Conservation (phyloP, 2,329 filamentous ascomycete species). For the Xylariaceae sp. region DNA sequence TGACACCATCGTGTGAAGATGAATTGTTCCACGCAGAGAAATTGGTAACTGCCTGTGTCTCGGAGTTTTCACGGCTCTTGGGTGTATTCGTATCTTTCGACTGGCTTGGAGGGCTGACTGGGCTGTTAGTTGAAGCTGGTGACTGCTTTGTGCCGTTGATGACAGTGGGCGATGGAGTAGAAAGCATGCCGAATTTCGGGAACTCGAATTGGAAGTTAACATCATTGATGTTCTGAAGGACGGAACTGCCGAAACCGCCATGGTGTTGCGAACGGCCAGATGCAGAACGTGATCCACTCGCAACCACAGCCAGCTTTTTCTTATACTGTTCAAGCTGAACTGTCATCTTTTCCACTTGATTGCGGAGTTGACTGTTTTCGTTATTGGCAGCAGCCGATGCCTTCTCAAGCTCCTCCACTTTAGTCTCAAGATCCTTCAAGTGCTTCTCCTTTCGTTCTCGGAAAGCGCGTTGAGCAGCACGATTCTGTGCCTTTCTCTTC, state of each 20-base stretch:
- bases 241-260: constrained; percentile 41
- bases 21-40: constrained; percentile 55
- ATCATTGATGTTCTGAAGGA: constrained; percentile 60
- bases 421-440: constrained; percentile 76
- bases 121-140: constrained; percentile 26
- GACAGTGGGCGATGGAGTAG: constrained; percentile 36
- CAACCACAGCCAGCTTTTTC: constrained; percentile 68
- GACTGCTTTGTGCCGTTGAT: constrained; percentile 16
- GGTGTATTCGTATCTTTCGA: constrained; percentile 31
- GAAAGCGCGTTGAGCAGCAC: constrained; percentile 89
- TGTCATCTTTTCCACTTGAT: constrained; percentile 85
- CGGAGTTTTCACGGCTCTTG: constrained; percentile 35
- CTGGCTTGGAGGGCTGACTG: constrained; percentile 34
- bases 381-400: constrained; percentile 76
- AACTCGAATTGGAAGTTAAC: constrained; percentile 95
- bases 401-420: constrained; percentile 74
- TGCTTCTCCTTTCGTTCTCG: constrained; percentile 93
- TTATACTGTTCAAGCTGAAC: constrained; percentile 85
- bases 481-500: constrained; percentile 95
- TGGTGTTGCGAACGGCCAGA: constrained; percentile 38
- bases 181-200: constrained; percentile 81
- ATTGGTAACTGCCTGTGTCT: constrained; percentile 45
- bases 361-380: constrained; percentile 78
- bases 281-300: constrained; percentile 27
- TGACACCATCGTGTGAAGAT: constrained; percentile 38